phyloP scores from a whole-genome alignment of 192 early-diverging fungal species.

The Borealophlyctis nickersoniae region DNA sequence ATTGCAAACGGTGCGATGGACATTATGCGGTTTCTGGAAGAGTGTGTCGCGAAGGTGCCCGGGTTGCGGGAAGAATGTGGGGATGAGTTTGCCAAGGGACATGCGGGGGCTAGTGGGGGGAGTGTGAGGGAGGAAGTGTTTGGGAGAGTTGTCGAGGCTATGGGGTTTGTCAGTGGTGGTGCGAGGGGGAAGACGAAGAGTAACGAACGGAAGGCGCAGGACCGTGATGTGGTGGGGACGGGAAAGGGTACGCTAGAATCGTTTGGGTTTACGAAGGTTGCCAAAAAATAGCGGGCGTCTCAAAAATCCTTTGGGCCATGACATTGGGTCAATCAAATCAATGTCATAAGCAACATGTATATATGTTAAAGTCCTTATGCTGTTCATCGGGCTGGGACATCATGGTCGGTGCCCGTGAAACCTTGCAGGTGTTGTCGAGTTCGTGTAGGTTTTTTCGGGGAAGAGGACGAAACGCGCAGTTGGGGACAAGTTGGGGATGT shows the following conservation, averaged over 20 bases:
- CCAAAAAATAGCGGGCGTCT: too few species aligned
- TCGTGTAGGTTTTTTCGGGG: too few species aligned
- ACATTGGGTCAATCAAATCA: too few species aligned
- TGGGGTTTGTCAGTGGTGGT: constrained; percentile 12
- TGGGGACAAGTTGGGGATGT: too few species aligned
- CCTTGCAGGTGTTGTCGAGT: too few species aligned
- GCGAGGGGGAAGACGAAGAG: too few species aligned
- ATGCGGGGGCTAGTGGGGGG: constrained; percentile 8
- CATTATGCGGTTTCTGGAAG: constrained; percentile 1
- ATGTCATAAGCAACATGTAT: too few species aligned
- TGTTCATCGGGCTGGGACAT: too few species aligned
- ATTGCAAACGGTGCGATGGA: not conserved
- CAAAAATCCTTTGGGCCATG: too few species aligned
- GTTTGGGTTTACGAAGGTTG: constrained; percentile 4
- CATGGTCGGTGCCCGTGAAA: too few species aligned
- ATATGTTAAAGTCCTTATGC: too few species aligned
- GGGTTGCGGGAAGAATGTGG: constrained; percentile 6
- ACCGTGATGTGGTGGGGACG: not conserved
- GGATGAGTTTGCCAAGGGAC: constrained; percentile 10
- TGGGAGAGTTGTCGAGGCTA: not conserved
- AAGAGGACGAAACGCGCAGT: too few species aligned
- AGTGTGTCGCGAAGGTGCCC: not conserved
- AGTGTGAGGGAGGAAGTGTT: not conserved
- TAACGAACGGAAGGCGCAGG: not conserved
- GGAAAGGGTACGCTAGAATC: not conserved